Evolutionary conservation across 2,329 filamentous ascomycete species (phyloP), one percentile per base, ranked within the genome.

Genomic region (Bipolaris oryzae): DNA sequence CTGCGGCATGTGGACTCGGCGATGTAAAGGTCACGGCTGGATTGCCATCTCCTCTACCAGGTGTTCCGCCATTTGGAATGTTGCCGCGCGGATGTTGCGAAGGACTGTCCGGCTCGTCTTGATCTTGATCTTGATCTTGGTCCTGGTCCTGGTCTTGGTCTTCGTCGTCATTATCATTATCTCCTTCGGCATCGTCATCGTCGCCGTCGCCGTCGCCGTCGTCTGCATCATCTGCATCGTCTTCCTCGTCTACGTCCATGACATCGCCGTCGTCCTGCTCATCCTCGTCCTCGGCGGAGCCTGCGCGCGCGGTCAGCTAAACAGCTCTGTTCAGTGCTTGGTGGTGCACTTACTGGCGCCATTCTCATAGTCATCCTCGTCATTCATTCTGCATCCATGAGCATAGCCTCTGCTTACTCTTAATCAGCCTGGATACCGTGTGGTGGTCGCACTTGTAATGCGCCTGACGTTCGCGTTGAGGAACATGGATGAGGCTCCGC

Each of bases 21-120:
- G 82, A 80, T 3, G 80, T 82, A 53, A 82, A 73, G 16, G 79
- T 74, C 13, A 81, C 78, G 35, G 81, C 77, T 0, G 80, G 80
- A 49, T 84, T 82, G 31, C 75, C 74, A 45, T 68, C 69, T 21
- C 64, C 65, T 7, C 61, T 62, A 2, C 63, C 63, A 18, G 63
- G 58, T 21, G 67, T 65, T 33, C 66, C 61, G 46, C 73, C 70
- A 46, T 74, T 74, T 11, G 68, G 55, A 23, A 73, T 67, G 38
- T 62, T 66, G 47, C 58, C 60, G 41, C 63, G 66, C 23, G 68
- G 64, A 21, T 73, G 75, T 54, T 76, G 76, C 20, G 74, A 71
- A 39, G 79, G 78, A 35, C 79, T 80, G 46, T 81, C 79, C 15
- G 71, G 61, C n/a, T 81, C 78, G 46, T 81, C 77, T 25, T 80